Evolutionary conservation across 164 flowering plant species (phyloP), one percentile per base, ranked within the genome.

Genomic region (Berberis vulgaris): DNA sequence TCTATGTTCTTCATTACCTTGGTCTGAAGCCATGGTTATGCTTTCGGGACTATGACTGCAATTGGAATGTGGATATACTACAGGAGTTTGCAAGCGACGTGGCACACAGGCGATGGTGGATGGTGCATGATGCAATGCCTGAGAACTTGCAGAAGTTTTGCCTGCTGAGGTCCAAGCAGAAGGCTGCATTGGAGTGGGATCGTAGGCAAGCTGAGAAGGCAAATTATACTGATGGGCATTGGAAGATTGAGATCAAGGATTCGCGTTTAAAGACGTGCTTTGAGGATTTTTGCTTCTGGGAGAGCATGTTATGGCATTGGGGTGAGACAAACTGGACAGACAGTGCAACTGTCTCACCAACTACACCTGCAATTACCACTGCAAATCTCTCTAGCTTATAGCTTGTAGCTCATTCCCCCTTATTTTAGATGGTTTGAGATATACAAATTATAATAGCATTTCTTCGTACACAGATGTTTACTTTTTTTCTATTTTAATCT

Each of bases 11-110:
- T 41, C 98, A 91, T 63, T 91, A 91, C 69, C 78, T 91, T 54
- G 98, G 98, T 8, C 45, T 81, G 43, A 91, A 91, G 64, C 98
- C 98, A 39, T 91, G 98, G 98, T 50, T 91, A n/a, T 91, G 98
- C 73, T 91, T 87, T 70, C 81, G 98, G 40, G 98, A 91, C 74
- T 91, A 84, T 44, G 98, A 91, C 60, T 91, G 96, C 76, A 91
- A 91, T 71, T 91, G 96, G 96, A 89, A 91, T 67, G 86, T 82
- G 57, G 92, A 86, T 60, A 78, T 84, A 57, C 56, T 86, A 67
- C 96, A 82, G 70, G 95, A 84, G 64, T 89, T 87, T 67, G 96
- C 98, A 1, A 91, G 94, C 59, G 86, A 91, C 72, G 81, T 85
- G 41, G 98, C 98, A 2, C 98, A 91, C 56, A 77, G 45, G 58